Base-by-base conservation (phyloP, 306 rosid species). In the Glycine soja region DNA sequence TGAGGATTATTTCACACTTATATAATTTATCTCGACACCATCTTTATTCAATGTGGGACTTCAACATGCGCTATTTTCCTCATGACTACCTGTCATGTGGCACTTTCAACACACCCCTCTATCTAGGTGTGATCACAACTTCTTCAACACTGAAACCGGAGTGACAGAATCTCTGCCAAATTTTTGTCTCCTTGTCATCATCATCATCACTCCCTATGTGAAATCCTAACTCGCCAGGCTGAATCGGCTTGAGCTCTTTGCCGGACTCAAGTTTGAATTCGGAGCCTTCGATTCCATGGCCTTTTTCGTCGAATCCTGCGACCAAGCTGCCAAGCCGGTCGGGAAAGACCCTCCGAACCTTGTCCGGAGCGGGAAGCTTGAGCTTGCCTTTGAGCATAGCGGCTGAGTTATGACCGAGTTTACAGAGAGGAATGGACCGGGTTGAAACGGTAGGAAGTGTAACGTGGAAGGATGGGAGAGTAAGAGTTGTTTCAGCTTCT, bases 171-270 rank as follows among this genome's bases (percentile, higher is more conserved):
- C 88, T 76, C 40, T 40, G 77, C 75, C 85, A 80, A 74, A 72
- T 66, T 68, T 52, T 68, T 3, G 7, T 59, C 18, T 80, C 85
- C 16, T 70, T 50, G 4, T 4, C 45, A 3, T 74, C 79, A 7
- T 4, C 51, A 38, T 38, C 30, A 24, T 24, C 30, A 24, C 30
- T 52, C 69, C 75, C 89, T 70, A 80, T 66, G 16, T 70, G 80
- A 9, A 82, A 85, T 50, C 79, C 88, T 36, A 77, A 73, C 45
- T 72, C 89, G 10, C 89, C 85, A 3, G 94, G 93, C 72, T 18
- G 87, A 84, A 93, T 85, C 40, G 91, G 86, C 82, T 90, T 94
- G 19, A 91, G 94, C 97, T 91, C 97, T 72, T 90, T 91, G 0
- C 94, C 97, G 8, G 74, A 73, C 43, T 91, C 91, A 15, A 89